Conservation (phyloP, 352 stramenopile species). For the Globisporangium paroecandrum region DNA sequence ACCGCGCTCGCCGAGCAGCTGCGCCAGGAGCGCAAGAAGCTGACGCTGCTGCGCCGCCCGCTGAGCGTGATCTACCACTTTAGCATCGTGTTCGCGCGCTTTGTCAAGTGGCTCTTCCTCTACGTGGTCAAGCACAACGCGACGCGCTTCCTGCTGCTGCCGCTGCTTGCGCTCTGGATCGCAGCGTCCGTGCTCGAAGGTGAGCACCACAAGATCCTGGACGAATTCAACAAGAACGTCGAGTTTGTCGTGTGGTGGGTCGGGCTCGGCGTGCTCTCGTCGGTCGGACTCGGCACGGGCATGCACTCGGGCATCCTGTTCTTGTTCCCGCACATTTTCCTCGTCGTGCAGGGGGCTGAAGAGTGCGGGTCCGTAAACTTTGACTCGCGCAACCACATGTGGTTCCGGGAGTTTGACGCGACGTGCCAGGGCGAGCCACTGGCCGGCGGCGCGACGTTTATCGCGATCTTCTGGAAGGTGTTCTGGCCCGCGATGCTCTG, state of each 20-base stretch:
- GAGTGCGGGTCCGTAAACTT: constrained; percentile 88
- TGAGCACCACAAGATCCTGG: constrained; percentile 67
- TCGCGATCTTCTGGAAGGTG: constrained; percentile 88
- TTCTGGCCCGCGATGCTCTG: constrained; percentile 90
- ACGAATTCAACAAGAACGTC: constrained; percentile 80
- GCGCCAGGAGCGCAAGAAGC: constrained; percentile 73
- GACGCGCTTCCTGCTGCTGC: constrained; percentile 77
- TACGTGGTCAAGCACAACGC: constrained; percentile 62
- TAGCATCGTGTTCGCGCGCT: constrained; percentile 65
- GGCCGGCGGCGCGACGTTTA: constrained; percentile 64
- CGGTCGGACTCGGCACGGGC: constrained; percentile 91
- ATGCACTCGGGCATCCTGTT: constrained; percentile 95
- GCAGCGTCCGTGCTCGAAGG: constrained; percentile 60
- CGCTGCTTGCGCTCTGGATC: constrained; percentile 65
- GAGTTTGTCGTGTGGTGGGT: constrained; percentile 94
- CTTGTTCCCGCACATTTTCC: constrained; percentile 94
- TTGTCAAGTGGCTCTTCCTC: constrained; percentile 68
- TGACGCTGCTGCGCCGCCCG: constrained; percentile 81
- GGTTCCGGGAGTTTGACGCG: constrained; percentile 83
- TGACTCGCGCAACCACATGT: constrained; percentile 87
- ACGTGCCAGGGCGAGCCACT: constrained; percentile 49
- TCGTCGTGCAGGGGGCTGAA: constrained; percentile 86
- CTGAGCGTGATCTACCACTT: constrained; percentile 81
- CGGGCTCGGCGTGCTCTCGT: constrained; percentile 91
- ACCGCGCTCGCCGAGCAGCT: constrained; percentile 48